These are phyloP conservation scores for Teunomyces cretensis DNA, from an alignment of 805 yeast genomes.

Conservation along the genomic window DNA sequence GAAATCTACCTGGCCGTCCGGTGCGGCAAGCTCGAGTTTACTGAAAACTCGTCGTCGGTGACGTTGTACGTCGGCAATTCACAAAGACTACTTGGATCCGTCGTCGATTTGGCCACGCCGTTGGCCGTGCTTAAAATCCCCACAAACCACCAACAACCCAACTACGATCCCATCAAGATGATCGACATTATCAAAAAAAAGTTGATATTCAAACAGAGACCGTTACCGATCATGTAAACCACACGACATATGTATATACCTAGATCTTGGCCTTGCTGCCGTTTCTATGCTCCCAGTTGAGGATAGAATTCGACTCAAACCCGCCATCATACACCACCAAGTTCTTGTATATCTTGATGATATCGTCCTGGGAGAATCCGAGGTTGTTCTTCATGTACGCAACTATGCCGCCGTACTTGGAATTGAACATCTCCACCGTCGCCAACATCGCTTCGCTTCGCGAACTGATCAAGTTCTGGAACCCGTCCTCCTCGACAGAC, in stretches of 20 bases:
- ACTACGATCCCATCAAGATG: conserved; percentile 42
- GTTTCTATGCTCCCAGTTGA: conserved; percentile 9
- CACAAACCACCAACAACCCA: conserved; percentile 2
- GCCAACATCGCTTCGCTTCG: conserved; percentile 69
- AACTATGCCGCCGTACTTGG: conserved; percentile 54
- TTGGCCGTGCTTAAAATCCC: conserved; percentile 58
- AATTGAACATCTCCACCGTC: conserved; percentile 53
- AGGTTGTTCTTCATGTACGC: conserved; percentile 45
- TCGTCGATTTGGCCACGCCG: conserved; percentile 62
- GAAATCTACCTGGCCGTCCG: conserved; percentile 45
- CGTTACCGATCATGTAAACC: conserved; percentile 70
- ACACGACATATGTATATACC: background rate
- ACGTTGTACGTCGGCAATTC: conserved; percentile 65
- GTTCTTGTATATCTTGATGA: conserved; percentile 29
- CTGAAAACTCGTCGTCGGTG: conserved; percentile 43
- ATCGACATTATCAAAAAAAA: conserved; percentile 61
- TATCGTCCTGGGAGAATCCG: conserved; percentile 46
- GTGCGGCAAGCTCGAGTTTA: conserved; percentile 51
- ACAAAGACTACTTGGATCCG: conserved; percentile 64
- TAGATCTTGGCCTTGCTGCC: background rate
- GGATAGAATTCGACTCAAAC: background rate
- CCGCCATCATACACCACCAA: conserved; percentile 21
- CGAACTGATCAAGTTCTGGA: conserved; percentile 59
- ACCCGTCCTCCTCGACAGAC: conserved; percentile 50
- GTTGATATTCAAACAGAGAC: conserved; percentile 64